Base-by-base conservation (phyloP, 75 land plant species). In the Adiantum capillusveneris region DNA sequence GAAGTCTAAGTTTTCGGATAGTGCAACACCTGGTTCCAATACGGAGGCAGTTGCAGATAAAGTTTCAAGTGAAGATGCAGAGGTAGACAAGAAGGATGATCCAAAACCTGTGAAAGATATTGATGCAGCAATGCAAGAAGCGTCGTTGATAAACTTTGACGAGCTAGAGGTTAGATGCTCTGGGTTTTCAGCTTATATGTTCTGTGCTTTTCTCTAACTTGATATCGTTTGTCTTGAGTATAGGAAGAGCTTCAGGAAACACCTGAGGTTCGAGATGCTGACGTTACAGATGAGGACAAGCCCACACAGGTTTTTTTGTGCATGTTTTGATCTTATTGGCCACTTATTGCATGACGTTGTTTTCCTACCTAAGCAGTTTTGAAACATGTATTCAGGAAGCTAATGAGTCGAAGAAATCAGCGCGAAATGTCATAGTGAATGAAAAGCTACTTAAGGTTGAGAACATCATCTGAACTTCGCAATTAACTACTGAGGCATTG, bases 381-480 rank as follows among this genome's bases (percentile, higher is more conserved):
- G 20, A 16, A 11, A 11, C 18, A 5, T 18, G 18, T 28, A 11
- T 28, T 7, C 57, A 56, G 57, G 57, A 56, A 6, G 34, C n/a
- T 25, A 28, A 12, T 11, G 14, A 42, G n/a, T 5, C 34, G 18
- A 37, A 59, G 14, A 59, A 18, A 41, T 34, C 44, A 9, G 53
- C 14, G 54, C 20, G 48, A 34, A 62, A 70, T 27, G 39, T 27
- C 24, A 54, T 43, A 39, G 67, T 84, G n/a, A 75, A 77, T 59
- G 79, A 78, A 68, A 75, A 80, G 46, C 65, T 81, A 14, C 57
- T 84, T 49, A 73, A 79, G 82, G 90, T 78, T 12, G n/a, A n/a
- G n/a, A n/a, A n/a, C n/a, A n/a, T n/a, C n/a, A n/a, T n/a, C n/a
- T n/a, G n/a, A n/a, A n/a, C n/a, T n/a, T n/a, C n/a, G n/a, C n/a